Base-by-base conservation (phyloP, 2,329 filamentous ascomycete genomes). In the Aureobasidium leucospermi region DNA sequence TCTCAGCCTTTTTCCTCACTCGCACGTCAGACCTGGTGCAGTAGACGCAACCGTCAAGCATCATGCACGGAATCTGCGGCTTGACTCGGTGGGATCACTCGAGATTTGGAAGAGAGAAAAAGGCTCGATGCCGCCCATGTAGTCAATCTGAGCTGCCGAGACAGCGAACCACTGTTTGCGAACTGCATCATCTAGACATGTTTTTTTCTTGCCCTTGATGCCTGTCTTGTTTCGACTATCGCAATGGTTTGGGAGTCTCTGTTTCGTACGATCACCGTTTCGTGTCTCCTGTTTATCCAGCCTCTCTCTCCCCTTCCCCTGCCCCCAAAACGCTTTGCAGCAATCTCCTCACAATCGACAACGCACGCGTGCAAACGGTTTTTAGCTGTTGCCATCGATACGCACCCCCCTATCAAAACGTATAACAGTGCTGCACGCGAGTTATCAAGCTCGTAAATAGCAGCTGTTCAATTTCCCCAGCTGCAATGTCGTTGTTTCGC, bases 361-460 rank as follows among this genome's bases (percentile, higher is more conserved):
- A 51, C 23, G 28, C 43, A 29, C 28, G 43, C 43, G 43, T 29
- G 11, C 4, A 52, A 52, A 52, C 48, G 48, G 48, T 29, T 32
- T 49, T 49, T 41, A 19, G 43, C 47, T 52, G 48, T 52, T 52
- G 48, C 48, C 48, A 52, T 52, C 48, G 48, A 52, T 52, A 41
- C 48, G 10, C n/a, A 49, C 31, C 19, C 34, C 48, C 48, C 23
- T 52, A 41, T 52, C 48, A 31, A 52, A 47, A 52, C 23, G 28
- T 28, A 32, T 15, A 49, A 38, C 48, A 52, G 48, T 52, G 3
- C 36, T 52, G 28, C 48, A 52, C 29, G 34, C 8, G 19, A 15
- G 42, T 3, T 23, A 23, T 4, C 42, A 45, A 4, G 11, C 6
- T 39, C 47, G 23, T 16, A 52, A 52, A 52, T 52, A 52, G 48